phyloP scores from a whole-genome alignment of 305 asterid species.

The Fraxinus ornus region DNA sequence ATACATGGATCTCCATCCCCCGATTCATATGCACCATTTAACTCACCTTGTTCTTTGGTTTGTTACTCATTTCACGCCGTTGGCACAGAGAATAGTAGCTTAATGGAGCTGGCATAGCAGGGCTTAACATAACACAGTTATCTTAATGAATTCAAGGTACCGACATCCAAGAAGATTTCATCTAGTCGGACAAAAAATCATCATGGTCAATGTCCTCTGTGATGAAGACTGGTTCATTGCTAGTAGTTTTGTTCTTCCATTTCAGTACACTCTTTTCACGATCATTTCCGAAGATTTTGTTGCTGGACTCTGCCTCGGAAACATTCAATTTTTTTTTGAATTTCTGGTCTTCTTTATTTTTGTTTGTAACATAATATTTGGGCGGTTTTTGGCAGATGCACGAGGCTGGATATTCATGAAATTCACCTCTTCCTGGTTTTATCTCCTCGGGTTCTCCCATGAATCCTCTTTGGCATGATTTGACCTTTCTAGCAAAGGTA shows the following conservation, averaged over 20 bases:
- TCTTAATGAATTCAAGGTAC: not conserved
- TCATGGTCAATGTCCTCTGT: conserved; percentile 45
- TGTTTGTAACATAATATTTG: conserved; percentile 31
- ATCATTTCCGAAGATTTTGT: conserved; percentile 24
- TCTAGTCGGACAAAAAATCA: conserved; percentile 47
- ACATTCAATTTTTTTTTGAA: conserved; percentile 28
- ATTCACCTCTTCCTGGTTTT: conserved; percentile 92
- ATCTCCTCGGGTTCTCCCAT: conserved; percentile 98
- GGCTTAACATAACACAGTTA: not conserved
- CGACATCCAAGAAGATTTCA: conserved; percentile 3
- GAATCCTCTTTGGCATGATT: conserved; percentile 53
- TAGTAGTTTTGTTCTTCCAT: conserved; percentile 28
- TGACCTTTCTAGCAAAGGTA: conserved; percentile 22
- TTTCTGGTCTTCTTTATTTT: conserved; percentile 30
- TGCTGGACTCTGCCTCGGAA: conserved; percentile 29
- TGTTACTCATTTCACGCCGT: conserved; percentile 15
- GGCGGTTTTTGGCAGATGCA: conserved; percentile 82
- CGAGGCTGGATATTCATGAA: conserved; percentile 82
- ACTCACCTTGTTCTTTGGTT: conserved; percentile 6
- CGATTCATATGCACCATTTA: conserved; percentile 7
- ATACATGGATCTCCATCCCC: conserved; percentile 35
- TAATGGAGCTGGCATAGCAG: conserved; percentile 5
- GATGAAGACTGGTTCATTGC: conserved; percentile 31
- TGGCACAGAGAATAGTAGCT: conserved; percentile 7
- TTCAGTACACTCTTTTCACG: conserved; percentile 25